Percentiles rank a stretch among this genome's conserved stretches.
Conservation (phyloP, 2,329 filamentous ascomycete genomes). For the Bipolaris sorokiniana region DNA sequence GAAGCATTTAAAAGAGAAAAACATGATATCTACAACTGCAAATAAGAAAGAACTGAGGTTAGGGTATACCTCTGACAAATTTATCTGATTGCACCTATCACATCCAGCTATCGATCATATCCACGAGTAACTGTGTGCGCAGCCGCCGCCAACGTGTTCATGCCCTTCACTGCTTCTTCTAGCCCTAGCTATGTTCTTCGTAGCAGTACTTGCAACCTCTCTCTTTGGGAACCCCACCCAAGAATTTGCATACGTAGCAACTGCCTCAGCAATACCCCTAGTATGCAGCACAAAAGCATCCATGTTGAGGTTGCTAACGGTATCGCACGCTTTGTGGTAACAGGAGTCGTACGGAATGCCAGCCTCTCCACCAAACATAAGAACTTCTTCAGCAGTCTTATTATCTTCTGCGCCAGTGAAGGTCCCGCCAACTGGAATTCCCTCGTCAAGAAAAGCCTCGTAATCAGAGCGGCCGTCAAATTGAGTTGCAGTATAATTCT, state of each 20-base stretch:
- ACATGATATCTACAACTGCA: too few species aligned
- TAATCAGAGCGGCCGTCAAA: conserved; percentile 51
- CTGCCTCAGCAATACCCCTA: background rate
- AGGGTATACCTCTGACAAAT: background rate
- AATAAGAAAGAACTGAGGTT: too few species aligned
- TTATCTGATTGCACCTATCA: background rate
- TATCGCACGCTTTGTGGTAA: background rate
- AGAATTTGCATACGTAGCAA: background rate
- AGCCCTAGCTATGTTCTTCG: background rate
- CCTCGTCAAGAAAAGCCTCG: conserved; percentile 43
- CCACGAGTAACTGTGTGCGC: background rate
- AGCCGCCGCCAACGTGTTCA: background rate
- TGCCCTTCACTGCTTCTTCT: background rate
- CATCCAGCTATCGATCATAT: background rate
- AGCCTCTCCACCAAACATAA: conserved; percentile 41
- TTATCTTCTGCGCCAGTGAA: conserved; percentile 49
- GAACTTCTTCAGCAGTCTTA: conserved; percentile 47
- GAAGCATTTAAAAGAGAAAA: too few species aligned
- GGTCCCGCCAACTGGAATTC: conserved; percentile 46
- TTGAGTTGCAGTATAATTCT: conserved; percentile 39
- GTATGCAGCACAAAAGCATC: background rate
- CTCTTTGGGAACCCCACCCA: conserved; percentile 1
- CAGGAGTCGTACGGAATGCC: background rate
- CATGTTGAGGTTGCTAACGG: background rate
- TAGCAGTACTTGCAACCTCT: background rate